Percentiles rank a stretch among this genome's conserved stretches.
These are phyloP conservation scores for Vigna radiata DNA, from an alignment of 306 rosid species.

Conservation along the genomic window DNA sequence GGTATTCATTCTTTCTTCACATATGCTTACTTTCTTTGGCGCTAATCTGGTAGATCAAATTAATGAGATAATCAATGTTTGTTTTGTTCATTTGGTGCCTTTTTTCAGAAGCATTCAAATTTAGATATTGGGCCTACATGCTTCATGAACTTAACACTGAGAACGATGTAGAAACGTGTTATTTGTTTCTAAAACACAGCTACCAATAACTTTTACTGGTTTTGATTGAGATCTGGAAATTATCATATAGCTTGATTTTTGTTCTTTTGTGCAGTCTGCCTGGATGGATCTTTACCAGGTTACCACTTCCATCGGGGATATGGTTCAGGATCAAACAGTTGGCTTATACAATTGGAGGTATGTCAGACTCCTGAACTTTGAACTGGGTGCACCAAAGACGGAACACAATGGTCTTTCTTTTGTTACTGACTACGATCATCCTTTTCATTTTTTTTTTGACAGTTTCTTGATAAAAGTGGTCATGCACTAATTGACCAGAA, in stretches of 20 bases:
- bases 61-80: constrained; percentile 9
- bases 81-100: constrained; percentile 18
- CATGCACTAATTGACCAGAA: constrained; percentile 13
- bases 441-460: not conserved
- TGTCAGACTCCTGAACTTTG: constrained; percentile 25
- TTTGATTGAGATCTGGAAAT: constrained; percentile 44
- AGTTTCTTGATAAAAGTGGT: not conserved
- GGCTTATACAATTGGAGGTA: constrained; percentile 63
- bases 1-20: constrained; percentile 47
- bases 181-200: not conserved
- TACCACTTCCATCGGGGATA: constrained; percentile 62
- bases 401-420: not conserved
- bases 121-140: constrained; percentile 2
- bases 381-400: constrained; percentile 19
- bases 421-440: not conserved
- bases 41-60: constrained; percentile 8
- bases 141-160: not conserved
- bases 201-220: constrained; percentile 2
- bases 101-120: constrained; percentile 13
- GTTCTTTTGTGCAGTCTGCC: constrained; percentile 50
- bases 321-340: constrained; percentile 61
- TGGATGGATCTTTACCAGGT: constrained; percentile 61
- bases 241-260: constrained; percentile 39
- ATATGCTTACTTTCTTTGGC: constrained; percentile 14
- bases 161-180: constrained; percentile 21